Evolutionary conservation across 1,139 yeast species (phyloP), one percentile per base, ranked within the genome.

Genomic region (Lodderomyces beijingensis): DNA sequence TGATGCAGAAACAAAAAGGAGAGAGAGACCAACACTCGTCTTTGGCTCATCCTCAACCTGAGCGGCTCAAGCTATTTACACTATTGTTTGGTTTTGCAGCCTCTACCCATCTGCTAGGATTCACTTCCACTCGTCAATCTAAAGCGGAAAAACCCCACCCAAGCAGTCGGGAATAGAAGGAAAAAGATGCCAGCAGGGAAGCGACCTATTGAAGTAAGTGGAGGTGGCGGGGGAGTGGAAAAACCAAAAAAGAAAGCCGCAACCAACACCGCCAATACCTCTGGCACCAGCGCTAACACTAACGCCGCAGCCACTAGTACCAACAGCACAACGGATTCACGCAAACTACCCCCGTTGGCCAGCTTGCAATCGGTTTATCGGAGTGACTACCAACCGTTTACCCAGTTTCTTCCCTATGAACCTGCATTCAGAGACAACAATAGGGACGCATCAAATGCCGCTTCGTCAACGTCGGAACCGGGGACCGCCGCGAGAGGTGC

Each of bases 401-500:
- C 34, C 19, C 31, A 35, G 13, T 35, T 35, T 27, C 24, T 35
- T 22, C 38, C 38, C 2, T 35, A 35, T 23, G 31, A 35, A 15
- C 38, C 38, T 11, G 33, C 31, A 11, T 27, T 16, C 16, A 21
- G 34, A 22, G 34, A 32, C 5, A 26, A 18, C 14, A 11, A 23
- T 14, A 10, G 14, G 8, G 12, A 11, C 12, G 10, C 25, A 23
- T 10, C 11, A 12, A 12, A 23, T 12, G 25, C 25, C 12, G 25
- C 25, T 10, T 11, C 10, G 14, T 6, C 6, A 12, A 23, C 11
- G 6, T n/a, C 8, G 14, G 14, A 23, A 23, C 10, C 10, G n/a
- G 14, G 12, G 7, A 10, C 10, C 6, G 12, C 7, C 7, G 14
- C 11, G 7, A 10, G 12, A 7, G 7, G 7, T 7, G 9, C 11